Percentiles rank a stretch among this genome's conserved stretches.
These are phyloP conservation scores for Ustilago xerochloae DNA, from an alignment of 1,284 basidiomycete species.

Conservation along the genomic window DNA sequence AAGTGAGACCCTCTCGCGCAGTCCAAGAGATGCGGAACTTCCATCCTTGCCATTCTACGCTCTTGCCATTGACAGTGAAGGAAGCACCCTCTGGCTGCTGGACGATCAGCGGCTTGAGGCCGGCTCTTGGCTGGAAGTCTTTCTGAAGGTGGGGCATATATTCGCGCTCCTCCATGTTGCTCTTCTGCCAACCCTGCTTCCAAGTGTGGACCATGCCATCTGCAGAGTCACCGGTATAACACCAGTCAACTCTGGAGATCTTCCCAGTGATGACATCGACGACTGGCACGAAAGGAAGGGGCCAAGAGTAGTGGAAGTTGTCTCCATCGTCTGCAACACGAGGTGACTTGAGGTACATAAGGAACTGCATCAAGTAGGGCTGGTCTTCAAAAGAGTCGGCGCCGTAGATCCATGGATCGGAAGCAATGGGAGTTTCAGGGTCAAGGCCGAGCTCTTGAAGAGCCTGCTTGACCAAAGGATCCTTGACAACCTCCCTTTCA, in stretches of 20 bases:
- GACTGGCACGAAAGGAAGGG: constrained; percentile 68
- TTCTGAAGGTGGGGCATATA: constrained; percentile 62
- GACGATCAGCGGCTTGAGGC: constrained; percentile 52
- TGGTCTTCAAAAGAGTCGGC: constrained; percentile 45
- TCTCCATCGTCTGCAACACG: constrained; percentile 34
- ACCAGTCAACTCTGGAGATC: constrained; percentile 55
- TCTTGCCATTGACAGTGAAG: constrained; percentile 51
- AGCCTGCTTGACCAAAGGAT: constrained; percentile 34
- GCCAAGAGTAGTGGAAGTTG: constrained; percentile 68
- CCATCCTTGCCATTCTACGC: constrained; percentile 58
- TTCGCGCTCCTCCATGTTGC: constrained; percentile 63
- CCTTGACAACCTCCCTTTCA: constrained; percentile 20
- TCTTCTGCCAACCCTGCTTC: constrained; percentile 58
- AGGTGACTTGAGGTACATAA: constrained; percentile 50
- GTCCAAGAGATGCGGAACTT: constrained; percentile 54
- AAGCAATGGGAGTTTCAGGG: constrained; percentile 31
- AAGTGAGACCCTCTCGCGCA: constrained; percentile 68
- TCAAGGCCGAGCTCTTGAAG: constrained; percentile 45
- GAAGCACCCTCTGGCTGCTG: constrained; percentile 57
- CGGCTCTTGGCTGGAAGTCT: constrained; percentile 21
- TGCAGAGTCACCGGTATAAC: constrained; percentile 58
- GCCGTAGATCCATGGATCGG: constrained; percentile 60
- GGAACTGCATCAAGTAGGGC: constrained; percentile 47
- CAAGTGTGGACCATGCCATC: constrained; percentile 56
- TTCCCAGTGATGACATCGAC: constrained; percentile 58